Evolutionary conservation across 2,329 filamentous ascomycete species (phyloP).

Genomic region (Neofusicoccum parvum): DNA sequence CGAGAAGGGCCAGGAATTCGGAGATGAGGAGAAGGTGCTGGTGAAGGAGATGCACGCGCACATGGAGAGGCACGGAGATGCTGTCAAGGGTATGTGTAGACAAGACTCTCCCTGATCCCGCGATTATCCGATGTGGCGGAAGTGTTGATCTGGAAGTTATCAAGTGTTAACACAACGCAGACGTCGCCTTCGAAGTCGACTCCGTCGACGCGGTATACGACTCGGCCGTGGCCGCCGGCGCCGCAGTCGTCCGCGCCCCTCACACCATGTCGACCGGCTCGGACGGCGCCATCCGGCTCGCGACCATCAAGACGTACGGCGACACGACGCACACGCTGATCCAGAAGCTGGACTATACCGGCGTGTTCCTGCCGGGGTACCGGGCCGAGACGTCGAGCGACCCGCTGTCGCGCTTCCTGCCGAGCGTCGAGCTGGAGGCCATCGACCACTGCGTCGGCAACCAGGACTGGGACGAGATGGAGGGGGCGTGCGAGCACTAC

Average conservation of each 20-base stretch:
- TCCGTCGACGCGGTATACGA: conserved; percentile 78
- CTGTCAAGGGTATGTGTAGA: conserved; percentile 64
- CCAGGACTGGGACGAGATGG: conserved; percentile 92
- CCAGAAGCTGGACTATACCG: conserved; percentile 69
- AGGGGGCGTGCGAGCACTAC: conserved; percentile 69
- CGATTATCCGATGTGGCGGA: not conserved
- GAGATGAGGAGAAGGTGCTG: conserved; percentile 61
- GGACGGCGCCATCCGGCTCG: conserved; percentile 69
- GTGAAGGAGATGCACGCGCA: conserved; percentile 79
- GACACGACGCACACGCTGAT: conserved; percentile 94
- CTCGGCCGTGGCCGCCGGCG: conserved; percentile 68
- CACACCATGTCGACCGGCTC: conserved; percentile 53
- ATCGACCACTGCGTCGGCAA: conserved; percentile 98
- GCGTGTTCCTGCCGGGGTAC: conserved; percentile 83
- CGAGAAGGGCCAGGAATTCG: conserved; percentile 28
- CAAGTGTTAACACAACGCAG: conserved; percentile 37
- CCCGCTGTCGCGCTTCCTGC: conserved; percentile 55
- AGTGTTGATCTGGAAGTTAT: not conserved
- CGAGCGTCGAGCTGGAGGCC: conserved; percentile 66
- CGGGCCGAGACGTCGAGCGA: conserved; percentile 55
- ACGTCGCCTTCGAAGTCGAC: conserved; percentile 94
- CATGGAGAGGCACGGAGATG: conserved; percentile 85
- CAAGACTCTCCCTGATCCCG: not conserved
- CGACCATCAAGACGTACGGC: conserved; percentile 87
- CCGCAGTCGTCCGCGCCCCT: conserved; percentile 65